Evolutionary conservation across 164 flowering plant species (phyloP), one percentile per base, ranked within the genome.

Genomic region (Malania oleifera): DNA sequence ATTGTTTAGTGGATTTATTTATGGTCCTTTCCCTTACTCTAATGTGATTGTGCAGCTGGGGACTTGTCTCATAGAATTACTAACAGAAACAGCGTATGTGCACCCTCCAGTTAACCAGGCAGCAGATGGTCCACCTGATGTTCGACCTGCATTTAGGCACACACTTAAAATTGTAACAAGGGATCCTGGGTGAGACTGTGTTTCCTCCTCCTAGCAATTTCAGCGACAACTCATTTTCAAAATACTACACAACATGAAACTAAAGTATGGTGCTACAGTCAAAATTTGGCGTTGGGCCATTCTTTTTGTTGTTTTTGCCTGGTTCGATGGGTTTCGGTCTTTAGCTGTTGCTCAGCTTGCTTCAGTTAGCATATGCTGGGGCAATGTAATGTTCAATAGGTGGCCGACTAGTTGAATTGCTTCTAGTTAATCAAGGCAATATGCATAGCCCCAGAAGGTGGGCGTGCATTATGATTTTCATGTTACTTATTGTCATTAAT

Each of bases 131-230:
- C 84, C 90, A 49, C 96, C 96, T 38, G 96, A 89, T 70, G 65
- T 92, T 67, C 80, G 96, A 20, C 98, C 98, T 61, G 98, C 98
- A 54, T 92, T 92, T 66, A 74, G 64, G 64, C 98, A 92, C 64
- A 65, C 54, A 43, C 67, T 80, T 48, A 92, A 75, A 70, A 68
- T 73, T 61, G 51, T 77, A 38, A 39, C 61, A 51, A 82, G 56
- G 63, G 79, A 71, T 20, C 56, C 76, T 23, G 82, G 85, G 95
- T 91, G 67, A 76, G 78, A 18, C 20, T 66, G 2, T 15, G 18
- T 3, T 54, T 45, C 31, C 40, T 35, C n/a, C 19, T 22, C 39
- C 40, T 51, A n/a, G 28, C 34, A 22, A n/a, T n/a, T n/a, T n/a
- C n/a, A n/a, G n/a, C n/a, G n/a, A n/a, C n/a, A n/a, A n/a, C n/a